Base-by-base conservation (phyloP, 768 basidiomycete genomes). In the Hericium coralloides region DNA sequence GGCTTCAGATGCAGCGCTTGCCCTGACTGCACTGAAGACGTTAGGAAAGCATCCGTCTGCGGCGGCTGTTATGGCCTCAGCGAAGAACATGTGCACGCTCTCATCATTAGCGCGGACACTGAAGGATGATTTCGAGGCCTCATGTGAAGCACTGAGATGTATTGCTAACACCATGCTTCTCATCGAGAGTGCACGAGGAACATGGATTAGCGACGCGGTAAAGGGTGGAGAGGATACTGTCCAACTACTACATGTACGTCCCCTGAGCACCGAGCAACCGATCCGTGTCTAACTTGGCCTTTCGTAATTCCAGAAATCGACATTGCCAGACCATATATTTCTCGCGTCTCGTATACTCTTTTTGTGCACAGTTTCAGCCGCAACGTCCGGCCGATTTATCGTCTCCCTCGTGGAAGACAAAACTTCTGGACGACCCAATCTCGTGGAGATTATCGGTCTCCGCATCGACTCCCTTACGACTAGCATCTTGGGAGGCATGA, bases 101-200 rank as follows among this genome's bases (percentile, higher is more conserved):
- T 73, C 89, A 36, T 66, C 67, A 7, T 62, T 87, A 7, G 76
- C 82, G 9, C 67, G 71, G 6, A 67, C 76, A 6, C 77, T 84
- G 66, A 84, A 83, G 57, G 78, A 82, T 55, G 77, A 82, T 41
- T 65, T 67, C 2, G 83, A 84, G 12, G 84, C 84, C 2, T 74
- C 79, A 3, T 80, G 77, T 47, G 87, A 91, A 70, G 86, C 87
- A 1, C 73, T 92, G 48, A 77, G 87, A 55, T 89, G 81, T 53
- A 76, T 92, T 23, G 92, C 92, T 8, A 95, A 95, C 67, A 80
- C 88, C 0, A 69, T 93, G 3, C 77, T 92, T 18, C 78, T 92
- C 56, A 73, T 85, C 52, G 85, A 87, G 58, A 66, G 70, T 14
- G 83, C 84, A 2, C 80, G 90, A 52, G 65, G 68, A 18, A 80